Evolutionary conservation across 2,329 filamentous ascomycete species (phyloP), one percentile per base, ranked within the genome.

Genomic region (Thielaviopsis euricoi): DNA sequence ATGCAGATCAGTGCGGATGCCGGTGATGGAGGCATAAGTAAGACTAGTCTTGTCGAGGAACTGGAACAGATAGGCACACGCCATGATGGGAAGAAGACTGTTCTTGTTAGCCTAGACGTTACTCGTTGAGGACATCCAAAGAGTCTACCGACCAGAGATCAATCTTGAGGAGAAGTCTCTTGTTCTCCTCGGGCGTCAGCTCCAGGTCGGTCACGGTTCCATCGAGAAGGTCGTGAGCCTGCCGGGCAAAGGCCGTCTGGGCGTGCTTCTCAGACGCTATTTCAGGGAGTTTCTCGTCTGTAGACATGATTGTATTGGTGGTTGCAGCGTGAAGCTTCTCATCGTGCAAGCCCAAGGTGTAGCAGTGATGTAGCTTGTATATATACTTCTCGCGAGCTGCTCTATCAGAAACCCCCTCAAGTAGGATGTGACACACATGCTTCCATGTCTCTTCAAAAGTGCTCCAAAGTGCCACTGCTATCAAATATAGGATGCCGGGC

Each of bases 41-140:
- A 81, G 67, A 0, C 74, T 75, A 0, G 76, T 77, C 65, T 84
- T 83, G 67, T 84, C 81, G 1, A 80, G 70, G 62, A 77, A 83
- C 61, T 83, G 80, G 5, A 82, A 68, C n/a, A 77, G 74, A 63
- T 83, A 83, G 0, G 72, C 77, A 63, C 62, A 71, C 58, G 68
- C 78, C 71, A 76, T 73, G 59, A 74, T 60, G 3, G 74, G 81
- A 66, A 83, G 73, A 29, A 80, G 62, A 67, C 74, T 74, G 33
- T 53, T 37, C 13, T 21, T 15, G 25, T 61, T 51, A 51, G 55
- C n/a, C 19, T n/a, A n/a, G n/a, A n/a, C n/a, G n/a, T n/a, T n/a
- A n/a, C n/a, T n/a, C n/a, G n/a, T n/a, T n/a, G n/a, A n/a, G n/a
- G n/a, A 15, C 17, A 19, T 17, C 21, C 17, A 19, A 21, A 23